Percentiles rank a stretch among this genome's conserved stretches.
phyloP scores from a whole-genome alignment of 2,329 filamentous ascomycete species.

The Colletotrichum liriopes region DNA sequence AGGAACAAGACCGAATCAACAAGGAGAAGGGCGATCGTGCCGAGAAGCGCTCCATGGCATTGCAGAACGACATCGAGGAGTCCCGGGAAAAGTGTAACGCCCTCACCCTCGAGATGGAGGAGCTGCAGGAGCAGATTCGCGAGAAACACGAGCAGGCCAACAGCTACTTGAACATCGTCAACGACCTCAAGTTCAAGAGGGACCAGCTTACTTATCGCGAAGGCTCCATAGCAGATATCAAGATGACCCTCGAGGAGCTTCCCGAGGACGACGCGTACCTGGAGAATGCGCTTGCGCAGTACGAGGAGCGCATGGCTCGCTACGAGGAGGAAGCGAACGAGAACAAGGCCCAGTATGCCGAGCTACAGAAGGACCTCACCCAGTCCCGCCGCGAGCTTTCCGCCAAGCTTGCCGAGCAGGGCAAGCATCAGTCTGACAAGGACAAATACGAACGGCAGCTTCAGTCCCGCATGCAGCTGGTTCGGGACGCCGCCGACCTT shows the following conservation, averaged over 20 bases:
- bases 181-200: conserved; percentile 82
- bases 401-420: conserved; percentile 74
- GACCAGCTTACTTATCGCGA: conserved; percentile 81
- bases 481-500: conserved; percentile 82
- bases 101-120: conserved; percentile 73
- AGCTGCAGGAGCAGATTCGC: conserved; percentile 70
- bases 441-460: conserved; percentile 89
- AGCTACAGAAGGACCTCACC: conserved; percentile 70
- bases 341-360: conserved; percentile 75
- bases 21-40: conserved; percentile 87
- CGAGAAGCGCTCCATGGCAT: conserved; percentile 74
- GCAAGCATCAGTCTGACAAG: conserved; percentile 88
- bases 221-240: conserved; percentile 79
- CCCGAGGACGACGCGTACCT: conserved; percentile 84
- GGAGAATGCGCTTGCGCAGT: conserved; percentile 80
- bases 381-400: conserved; percentile 64
- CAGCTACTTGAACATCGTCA: conserved; percentile 81
- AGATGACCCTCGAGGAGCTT: conserved; percentile 82
- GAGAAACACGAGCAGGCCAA: conserved; percentile 82
- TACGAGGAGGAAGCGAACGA: conserved; percentile 75
- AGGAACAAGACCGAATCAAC: conserved; percentile 83
- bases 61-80: conserved; percentile 77
- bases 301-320: conserved; percentile 80
- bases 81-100: conserved; percentile 72
- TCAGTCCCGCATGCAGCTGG: conserved; percentile 77